These are phyloP conservation scores for Tothia fuscella DNA, from an alignment of 2,329 filamentous ascomycete genomes.

Conservation along the genomic window DNA sequence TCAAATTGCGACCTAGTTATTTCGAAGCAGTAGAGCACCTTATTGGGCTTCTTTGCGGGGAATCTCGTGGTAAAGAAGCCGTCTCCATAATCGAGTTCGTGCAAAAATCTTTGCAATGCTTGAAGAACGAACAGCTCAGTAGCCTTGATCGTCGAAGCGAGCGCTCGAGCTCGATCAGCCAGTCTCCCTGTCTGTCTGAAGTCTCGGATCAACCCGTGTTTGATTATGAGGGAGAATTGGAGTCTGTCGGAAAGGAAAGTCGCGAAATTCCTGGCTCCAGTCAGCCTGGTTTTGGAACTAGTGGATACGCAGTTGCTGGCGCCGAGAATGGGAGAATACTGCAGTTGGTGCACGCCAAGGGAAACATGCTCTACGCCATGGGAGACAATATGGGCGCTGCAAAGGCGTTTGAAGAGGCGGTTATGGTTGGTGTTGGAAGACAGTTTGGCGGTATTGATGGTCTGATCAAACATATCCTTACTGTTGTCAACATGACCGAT, in stretches of 20 bases:
- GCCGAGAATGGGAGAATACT: conserved; percentile 87
- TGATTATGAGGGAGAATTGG: conserved; percentile 39
- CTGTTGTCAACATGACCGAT: conserved; percentile 29
- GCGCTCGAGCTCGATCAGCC: conserved; percentile 45
- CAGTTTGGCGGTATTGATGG: conserved; percentile 58
- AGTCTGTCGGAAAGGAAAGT: conserved; percentile 27
- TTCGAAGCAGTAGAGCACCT: conserved; percentile 94
- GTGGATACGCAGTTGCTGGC: conserved; percentile 73
- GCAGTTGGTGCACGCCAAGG: conserved; percentile 90
- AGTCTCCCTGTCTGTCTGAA: conserved; percentile 41
- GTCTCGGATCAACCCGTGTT: conserved; percentile 45
- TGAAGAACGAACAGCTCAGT: conserved; percentile 34
- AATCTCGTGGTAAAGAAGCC: conserved; percentile 70
- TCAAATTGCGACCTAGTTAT: conserved; percentile 72
- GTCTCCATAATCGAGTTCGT: conserved; percentile 79
- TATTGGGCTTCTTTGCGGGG: conserved; percentile 72
- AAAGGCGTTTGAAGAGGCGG: conserved; percentile 85
- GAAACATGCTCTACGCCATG: conserved; percentile 91
- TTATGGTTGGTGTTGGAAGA: conserved; percentile 73
- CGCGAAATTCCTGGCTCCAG: conserved; percentile 29
- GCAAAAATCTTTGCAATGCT: conserved; percentile 54
- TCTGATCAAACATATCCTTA: conserved; percentile 67
- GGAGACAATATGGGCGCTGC: conserved; percentile 74
- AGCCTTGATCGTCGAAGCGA: conserved; percentile 46
- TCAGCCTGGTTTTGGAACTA: conserved; percentile 55